Evolutionary conservation across 1,284 basidiomycete species (phyloP).

Genomic region (Acaromyces ingoldii): DNA sequence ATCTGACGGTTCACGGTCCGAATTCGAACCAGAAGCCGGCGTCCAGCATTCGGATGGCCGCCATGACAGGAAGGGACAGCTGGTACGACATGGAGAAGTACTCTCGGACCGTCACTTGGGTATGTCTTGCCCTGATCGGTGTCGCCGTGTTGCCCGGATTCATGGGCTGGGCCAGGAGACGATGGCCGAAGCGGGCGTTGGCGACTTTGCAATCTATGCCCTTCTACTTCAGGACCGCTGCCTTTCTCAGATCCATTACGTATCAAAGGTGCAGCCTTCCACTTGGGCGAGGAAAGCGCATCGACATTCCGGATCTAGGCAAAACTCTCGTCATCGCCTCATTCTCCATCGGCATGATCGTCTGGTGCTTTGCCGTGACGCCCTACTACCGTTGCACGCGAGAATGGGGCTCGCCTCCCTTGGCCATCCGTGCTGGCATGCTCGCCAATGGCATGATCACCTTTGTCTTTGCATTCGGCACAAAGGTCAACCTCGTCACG

Average conservation of each 20-base stretch:
- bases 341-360: conserved; percentile 8
- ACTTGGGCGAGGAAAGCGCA: too few relatives aligned
- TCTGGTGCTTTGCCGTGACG: conserved; percentile 26
- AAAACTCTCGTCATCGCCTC: conserved; percentile 7
- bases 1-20: neutral
- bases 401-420: conserved; percentile 28
- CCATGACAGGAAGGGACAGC: neutral
- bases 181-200: neutral
- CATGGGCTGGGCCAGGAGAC: neutral
- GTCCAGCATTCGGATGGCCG: neutral
- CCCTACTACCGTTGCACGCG: conserved; percentile 32
- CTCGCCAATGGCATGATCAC: conserved; percentile 37
- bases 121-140: conserved; percentile 4
- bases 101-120: neutral
- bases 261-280: neutral
- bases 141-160: conserved; percentile 1
- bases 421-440: conserved; percentile 35
- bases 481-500: conserved; percentile 40
- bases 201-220: neutral
- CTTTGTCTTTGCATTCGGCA: conserved; percentile 29
- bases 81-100: conserved; percentile 2
- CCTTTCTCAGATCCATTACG: neutral
- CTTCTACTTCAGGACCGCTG: neutral
- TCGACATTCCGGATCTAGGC: too few relatives aligned
- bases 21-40: neutral